These are phyloP conservation scores for Lumnitzera racemosa DNA, from an alignment of 345 rosid genomes.

Conservation along the genomic window DNA sequence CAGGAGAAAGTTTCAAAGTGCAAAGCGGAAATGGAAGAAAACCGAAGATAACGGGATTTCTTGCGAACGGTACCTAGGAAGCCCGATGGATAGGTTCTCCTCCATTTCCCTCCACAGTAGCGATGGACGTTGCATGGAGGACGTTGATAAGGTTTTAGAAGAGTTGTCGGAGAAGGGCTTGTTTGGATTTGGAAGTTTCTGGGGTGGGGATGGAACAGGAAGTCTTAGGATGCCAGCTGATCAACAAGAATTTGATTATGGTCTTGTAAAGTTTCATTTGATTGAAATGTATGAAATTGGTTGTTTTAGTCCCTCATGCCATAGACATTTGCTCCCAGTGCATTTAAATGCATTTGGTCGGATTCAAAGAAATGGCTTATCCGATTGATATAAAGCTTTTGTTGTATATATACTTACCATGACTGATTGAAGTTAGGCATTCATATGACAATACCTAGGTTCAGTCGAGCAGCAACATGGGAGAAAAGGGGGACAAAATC, in stretches of 20 bases:
- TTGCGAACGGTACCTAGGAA: neutral
- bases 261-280: conserved; percentile 31
- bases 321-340: neutral
- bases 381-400: too few relatives aligned
- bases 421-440: too few relatives aligned
- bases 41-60: neutral
- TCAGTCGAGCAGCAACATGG: too few relatives aligned
- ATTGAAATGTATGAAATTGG: conserved; percentile 20
- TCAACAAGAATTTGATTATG: conserved; percentile 17
- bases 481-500: too few relatives aligned
- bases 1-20: conserved; percentile 29
- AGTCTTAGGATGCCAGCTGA: conserved; percentile 11
- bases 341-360: too few relatives aligned
- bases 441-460: too few relatives aligned
- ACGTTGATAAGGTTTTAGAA: conserved; percentile 49
- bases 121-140: conserved; percentile 35
- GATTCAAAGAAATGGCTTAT: too few relatives aligned
- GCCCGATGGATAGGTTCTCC: neutral
- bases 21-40: conserved; percentile 3
- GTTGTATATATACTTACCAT: too few relatives aligned
- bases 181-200: conserved; percentile 90
- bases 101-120: neutral
- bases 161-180: conserved; percentile 49
- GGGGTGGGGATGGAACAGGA: conserved; percentile 45
- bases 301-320: conserved; percentile 9